Conservation (phyloP, 225 moss, liverwort and hornwort species). For the Polytrichum commune region DNA sequence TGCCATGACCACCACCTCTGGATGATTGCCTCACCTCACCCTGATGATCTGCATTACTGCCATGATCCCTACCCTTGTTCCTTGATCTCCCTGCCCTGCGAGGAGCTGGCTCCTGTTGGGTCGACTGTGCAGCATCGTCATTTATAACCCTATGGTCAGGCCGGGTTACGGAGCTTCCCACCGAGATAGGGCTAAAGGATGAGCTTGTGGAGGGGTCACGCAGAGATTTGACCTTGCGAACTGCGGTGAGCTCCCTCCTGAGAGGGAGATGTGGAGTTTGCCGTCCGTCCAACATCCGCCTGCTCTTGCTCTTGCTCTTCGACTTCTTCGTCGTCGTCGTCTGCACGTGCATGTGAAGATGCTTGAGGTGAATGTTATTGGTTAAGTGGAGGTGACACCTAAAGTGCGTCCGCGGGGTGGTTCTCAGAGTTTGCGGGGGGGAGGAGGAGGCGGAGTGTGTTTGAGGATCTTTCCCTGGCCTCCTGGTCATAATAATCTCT, state of each 20-base stretch:
- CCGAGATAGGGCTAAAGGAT: slow-evolving; percentile 24
- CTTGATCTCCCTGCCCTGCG: slow-evolving; percentile 27
- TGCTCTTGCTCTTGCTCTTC: background rate
- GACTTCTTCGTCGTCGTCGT: slow-evolving; percentile 11
- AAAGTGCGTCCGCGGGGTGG: slow-evolving; percentile 32
- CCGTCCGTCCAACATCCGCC: slow-evolving; percentile 47
- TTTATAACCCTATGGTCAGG: slow-evolving; percentile 18
- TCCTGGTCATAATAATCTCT: slow-evolving; percentile 46
- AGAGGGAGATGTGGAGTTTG: slow-evolving; percentile 49
- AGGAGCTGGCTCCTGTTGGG: too few species aligned
- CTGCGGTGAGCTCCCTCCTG: slow-evolving; percentile 53
- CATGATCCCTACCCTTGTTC: slow-evolving; percentile 15
- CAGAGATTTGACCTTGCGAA: slow-evolving; percentile 49
- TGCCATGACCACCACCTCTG: background rate
- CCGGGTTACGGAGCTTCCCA: slow-evolving; percentile 22
- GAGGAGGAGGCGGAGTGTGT: slow-evolving; percentile 4
- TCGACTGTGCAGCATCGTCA: too few species aligned
- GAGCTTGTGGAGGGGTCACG: slow-evolving; percentile 55
- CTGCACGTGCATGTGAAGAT: slow-evolving; percentile 42
- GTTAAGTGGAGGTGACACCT: slow-evolving; percentile 45
- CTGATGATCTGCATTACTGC: background rate
- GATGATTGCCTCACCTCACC: background rate
- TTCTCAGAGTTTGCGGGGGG: slow-evolving; percentile 9
- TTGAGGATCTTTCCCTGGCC: slow-evolving; percentile 45
- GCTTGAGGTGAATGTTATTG: slow-evolving; percentile 30